Evolutionary conservation across 805 yeast species (phyloP).

Genomic region (Saccharomycopsis guyanensis): DNA sequence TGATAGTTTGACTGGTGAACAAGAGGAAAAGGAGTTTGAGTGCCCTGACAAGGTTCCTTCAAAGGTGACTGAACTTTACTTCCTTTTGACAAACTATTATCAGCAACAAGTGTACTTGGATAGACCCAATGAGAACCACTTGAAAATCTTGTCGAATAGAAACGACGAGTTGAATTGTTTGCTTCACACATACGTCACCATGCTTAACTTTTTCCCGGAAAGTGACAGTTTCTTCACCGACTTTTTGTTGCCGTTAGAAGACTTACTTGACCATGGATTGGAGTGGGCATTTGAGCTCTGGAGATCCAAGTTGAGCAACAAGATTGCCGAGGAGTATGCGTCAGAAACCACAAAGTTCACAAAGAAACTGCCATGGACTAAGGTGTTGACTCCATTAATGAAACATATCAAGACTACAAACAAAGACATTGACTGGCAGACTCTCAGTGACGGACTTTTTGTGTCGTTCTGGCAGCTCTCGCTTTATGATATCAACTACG

Average conservation of each 20-base stretch:
- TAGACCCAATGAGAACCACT: conserved; percentile 35
- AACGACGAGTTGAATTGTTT: conserved; percentile 66
- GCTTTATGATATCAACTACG: conserved; percentile 60
- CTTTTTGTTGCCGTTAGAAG: conserved; percentile 34
- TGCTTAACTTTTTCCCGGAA: conserved; percentile 42
- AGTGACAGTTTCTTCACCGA: conserved; percentile 26
- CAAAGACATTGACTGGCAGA: conserved; percentile 24
- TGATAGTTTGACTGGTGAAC: conserved; percentile 24
- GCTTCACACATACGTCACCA: conserved; percentile 55
- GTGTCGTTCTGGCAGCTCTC: conserved; percentile 67
- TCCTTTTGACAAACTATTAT: conserved; percentile 48
- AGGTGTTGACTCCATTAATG: conserved; percentile 10
- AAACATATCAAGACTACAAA: conserved; percentile 18
- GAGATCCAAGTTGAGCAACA: conserved; percentile 40
- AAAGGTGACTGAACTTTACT: conserved; percentile 45
- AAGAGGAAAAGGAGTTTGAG: background rate
- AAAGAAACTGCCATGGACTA: conserved; percentile 9
- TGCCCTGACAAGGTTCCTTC: conserved; percentile 1
- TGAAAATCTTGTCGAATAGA: conserved; percentile 64
- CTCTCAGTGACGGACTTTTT: conserved; percentile 36
- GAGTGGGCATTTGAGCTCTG: conserved; percentile 75
- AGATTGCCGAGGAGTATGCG: conserved; percentile 24
- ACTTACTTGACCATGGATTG: conserved; percentile 35
- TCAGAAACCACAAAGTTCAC: conserved; percentile 11
- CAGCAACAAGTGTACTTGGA: conserved; percentile 31